Evolutionary conservation across 2,329 filamentous ascomycete species (phyloP), one percentile per base, ranked within the genome.

Genomic region (Sclerotinia nivalis): DNA sequence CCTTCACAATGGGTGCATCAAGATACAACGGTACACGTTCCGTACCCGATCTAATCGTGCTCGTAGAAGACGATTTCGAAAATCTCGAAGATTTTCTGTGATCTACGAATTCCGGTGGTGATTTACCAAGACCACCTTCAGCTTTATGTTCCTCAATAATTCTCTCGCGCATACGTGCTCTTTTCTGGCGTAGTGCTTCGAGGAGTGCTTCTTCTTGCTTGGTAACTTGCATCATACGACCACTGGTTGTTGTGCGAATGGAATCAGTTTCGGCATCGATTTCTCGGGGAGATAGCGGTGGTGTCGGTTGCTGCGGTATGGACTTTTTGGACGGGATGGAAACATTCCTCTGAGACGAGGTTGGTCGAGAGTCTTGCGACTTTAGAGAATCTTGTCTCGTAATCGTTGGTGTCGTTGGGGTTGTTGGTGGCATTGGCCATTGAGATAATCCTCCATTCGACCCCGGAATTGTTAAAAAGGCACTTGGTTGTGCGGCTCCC

Each of bases 161-260:
- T 71, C 80, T 80, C 28, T 82, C 80, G 4, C 81, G 81, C 74
- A 85, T 81, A 52, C 79, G 81, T 64, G 83, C 82, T 72, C 82
- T 80, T 61, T 84, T 83, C 66, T 80, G 77, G 68, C 84, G 80
- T 77, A 86, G 82, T 2, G 84, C 82, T 73, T 84, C 83, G 4
- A 86, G 77, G 1, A 86, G 78, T 54, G 82, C 79, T 71, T 86
- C 83, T 76, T 86, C 84, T 74, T 86, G 84, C 68, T 83, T 79
- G 0, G 84, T 86, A 37, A 86, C 84, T 20, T 83, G 81, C 77
- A 86, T 85, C 28, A 85, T 77, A 3, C 77, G 73, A 61, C 74
- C 74, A 45, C 69, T 75, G 1, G 68, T 62, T 49, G 74, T 67
- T 20, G 73, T 66, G 25, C 50, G 58, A 28, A 71, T 70, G 13